Evolutionary conservation across 2,329 filamentous ascomycete species (phyloP).

Genomic region (Paramyrothecium roridum): DNA sequence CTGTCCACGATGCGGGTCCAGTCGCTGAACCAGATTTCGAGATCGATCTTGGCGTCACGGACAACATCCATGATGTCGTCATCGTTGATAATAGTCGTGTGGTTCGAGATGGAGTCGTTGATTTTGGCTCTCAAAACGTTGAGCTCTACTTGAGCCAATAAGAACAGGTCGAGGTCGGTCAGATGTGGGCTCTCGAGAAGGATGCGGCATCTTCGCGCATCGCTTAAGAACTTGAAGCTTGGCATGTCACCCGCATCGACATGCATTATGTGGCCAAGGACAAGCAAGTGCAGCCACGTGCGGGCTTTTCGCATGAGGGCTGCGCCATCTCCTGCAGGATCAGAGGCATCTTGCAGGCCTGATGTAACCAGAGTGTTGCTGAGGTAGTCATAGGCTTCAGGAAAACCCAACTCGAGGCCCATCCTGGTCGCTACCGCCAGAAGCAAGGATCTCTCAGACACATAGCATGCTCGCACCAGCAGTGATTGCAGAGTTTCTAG

Average conservation of each 20-base stretch:
- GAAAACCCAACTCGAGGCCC: conserved; percentile 44
- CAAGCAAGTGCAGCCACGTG: conserved; percentile 50
- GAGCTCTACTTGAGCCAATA: conserved; percentile 49
- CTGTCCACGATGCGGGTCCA: conserved; percentile 22
- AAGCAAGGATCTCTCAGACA: conserved; percentile 46
- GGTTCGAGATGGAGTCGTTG: conserved; percentile 27
- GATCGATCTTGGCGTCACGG: conserved; percentile 41
- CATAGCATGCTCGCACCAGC: conserved; percentile 48
- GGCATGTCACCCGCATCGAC: conserved; percentile 30
- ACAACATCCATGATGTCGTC: conserved; percentile 35
- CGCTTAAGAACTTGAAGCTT: conserved; percentile 31
- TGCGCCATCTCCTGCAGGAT: neutral
- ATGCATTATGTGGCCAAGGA: conserved; percentile 47
- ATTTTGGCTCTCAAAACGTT: conserved; percentile 28
- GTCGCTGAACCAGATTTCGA: conserved; percentile 45
- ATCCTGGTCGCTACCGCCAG: conserved; percentile 47
- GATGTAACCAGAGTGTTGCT: conserved; percentile 19
- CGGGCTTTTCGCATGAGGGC: conserved; percentile 38
- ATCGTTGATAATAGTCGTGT: conserved; percentile 19
- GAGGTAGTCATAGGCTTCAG: conserved; percentile 37
- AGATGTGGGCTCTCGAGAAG: conserved; percentile 38
- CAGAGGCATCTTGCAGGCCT: conserved; percentile 2
- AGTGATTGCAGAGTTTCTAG: conserved; percentile 51
- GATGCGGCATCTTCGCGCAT: conserved; percentile 41
- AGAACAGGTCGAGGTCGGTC: conserved; percentile 44